phyloP scores from a whole-genome alignment of 192 early-diverging fungal species.

The Backusella westeae region DNA sequence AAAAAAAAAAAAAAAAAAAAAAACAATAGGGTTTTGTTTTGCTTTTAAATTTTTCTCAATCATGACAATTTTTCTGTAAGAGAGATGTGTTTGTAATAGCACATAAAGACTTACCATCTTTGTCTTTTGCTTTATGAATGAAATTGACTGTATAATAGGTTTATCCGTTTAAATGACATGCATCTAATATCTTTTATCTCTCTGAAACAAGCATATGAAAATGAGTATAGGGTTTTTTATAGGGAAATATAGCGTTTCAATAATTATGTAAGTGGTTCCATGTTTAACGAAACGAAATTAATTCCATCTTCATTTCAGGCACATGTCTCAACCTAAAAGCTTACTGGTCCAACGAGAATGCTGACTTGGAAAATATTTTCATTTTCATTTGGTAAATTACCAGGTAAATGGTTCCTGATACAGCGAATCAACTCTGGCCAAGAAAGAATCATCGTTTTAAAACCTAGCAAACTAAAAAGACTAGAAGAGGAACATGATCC shows the following conservation, averaged over 20 bases:
- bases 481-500: too few relatives aligned
- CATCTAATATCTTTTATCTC: background rate
- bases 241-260: background rate
- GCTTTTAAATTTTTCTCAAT: background rate
- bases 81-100: background rate
- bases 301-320: background rate
- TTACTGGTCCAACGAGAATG: background rate
- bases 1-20: background rate
- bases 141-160: too few relatives aligned
- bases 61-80: background rate
- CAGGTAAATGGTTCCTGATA: background rate
- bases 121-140: too few relatives aligned
- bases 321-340: background rate
- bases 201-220: background rate
- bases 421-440: background rate
- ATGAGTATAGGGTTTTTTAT: background rate
- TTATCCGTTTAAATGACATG: background rate
- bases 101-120: too few relatives aligned
- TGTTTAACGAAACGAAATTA: background rate
- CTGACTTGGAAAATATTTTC: background rate
- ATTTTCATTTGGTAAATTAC: background rate
- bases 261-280: background rate
- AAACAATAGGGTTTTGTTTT: background rate
- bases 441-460: background rate
- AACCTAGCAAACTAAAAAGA: background rate